Percentiles rank a stretch among this genome's conserved stretches.
Evolutionary conservation across 192 early-diverging fungal genomes (phyloP).

Genomic region (Backusella sp.): DNA sequence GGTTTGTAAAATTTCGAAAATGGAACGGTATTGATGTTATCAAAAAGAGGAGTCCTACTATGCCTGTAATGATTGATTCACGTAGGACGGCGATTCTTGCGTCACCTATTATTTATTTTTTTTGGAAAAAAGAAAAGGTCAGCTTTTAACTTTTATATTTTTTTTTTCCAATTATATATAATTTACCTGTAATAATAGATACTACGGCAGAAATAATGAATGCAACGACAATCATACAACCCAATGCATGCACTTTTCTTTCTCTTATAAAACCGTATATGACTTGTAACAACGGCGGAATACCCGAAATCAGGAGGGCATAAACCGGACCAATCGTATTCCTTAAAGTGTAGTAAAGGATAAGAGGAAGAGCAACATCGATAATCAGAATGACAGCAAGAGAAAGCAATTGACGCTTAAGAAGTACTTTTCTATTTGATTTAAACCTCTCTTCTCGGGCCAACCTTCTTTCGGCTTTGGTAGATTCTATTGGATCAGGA

Average conservation of each 20-base stretch:
- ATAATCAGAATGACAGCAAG: constrained; percentile 17
- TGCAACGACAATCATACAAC: constrained; percentile 35
- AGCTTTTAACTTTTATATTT: no score
- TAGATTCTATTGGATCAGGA: neutral
- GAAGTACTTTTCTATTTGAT: neutral
- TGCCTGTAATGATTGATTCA: constrained; percentile 40
- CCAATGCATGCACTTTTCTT: constrained; percentile 34
- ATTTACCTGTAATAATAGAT: constrained; percentile 26
- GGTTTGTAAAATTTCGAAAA: constrained; percentile 28
- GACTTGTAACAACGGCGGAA: constrained; percentile 37
- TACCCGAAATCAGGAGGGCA: constrained; percentile 41
- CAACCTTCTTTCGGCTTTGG: neutral
- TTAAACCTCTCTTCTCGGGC: neutral
- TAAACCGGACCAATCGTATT: constrained; percentile 23
- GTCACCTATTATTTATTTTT: constrained; percentile 12
- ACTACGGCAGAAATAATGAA: constrained; percentile 40
- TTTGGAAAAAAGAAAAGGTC: neutral
- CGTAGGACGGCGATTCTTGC: constrained; percentile 39
- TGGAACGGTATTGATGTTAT: constrained; percentile 39
- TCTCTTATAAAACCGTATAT: constrained; percentile 28
- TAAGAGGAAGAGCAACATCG: constrained; percentile 32
- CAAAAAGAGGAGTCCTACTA: constrained; percentile 36
- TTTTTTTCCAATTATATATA: neutral
- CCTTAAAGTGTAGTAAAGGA: constrained; percentile 33
- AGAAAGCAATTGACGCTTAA: neutral